These are phyloP conservation scores for Xylaria sp. DNA, from an alignment of 2,329 filamentous ascomycete species.

Conservation along the genomic window DNA sequence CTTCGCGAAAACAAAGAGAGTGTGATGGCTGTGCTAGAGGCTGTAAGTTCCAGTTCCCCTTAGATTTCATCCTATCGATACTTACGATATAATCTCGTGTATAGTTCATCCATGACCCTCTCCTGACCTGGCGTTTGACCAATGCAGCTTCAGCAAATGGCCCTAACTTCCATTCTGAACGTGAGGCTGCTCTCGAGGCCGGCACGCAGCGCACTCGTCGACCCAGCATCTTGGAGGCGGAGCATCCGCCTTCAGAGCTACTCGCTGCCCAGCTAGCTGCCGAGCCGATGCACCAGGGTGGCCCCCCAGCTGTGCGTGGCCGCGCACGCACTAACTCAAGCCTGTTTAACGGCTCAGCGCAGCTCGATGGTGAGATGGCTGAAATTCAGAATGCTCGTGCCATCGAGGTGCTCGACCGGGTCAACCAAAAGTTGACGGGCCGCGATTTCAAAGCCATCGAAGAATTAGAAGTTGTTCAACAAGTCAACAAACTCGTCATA, in stretches of 20 bases:
- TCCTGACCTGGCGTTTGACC: constrained; percentile 94
- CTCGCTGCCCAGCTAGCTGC: constrained; percentile 58
- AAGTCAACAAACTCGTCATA: constrained; percentile 93
- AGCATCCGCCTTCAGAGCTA: constrained; percentile 68
- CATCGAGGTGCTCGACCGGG: constrained; percentile 87
- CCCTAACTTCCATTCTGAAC: constrained; percentile 73
- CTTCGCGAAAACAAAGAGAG: constrained; percentile 97
- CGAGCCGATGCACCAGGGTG: constrained; percentile 54
- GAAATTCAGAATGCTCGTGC: constrained; percentile 95
- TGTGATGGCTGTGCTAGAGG: constrained; percentile 97
- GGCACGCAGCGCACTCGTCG: constrained; percentile 66
- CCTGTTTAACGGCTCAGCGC: constrained; percentile 47
- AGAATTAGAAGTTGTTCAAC: constrained; percentile 84
- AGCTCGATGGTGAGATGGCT: constrained; percentile 57
- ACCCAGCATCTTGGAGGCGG: constrained; percentile 74
- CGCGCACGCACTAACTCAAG: constrained; percentile 70
- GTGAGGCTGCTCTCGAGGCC: constrained; percentile 63
- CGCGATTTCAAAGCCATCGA: constrained; percentile 88
- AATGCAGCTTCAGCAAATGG: constrained; percentile 70
- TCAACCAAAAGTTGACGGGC: constrained; percentile 95
- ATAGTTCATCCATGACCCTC: constrained; percentile 98
- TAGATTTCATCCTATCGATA: not conserved
- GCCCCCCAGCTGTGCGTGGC: constrained; percentile 58
- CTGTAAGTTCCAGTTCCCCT: constrained; percentile 69
- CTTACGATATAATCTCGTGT: constrained; percentile 34